Evolutionary conservation across 371 early-diverging fungal species (phyloP).

Genomic region (Antonospora locustae): DNA sequence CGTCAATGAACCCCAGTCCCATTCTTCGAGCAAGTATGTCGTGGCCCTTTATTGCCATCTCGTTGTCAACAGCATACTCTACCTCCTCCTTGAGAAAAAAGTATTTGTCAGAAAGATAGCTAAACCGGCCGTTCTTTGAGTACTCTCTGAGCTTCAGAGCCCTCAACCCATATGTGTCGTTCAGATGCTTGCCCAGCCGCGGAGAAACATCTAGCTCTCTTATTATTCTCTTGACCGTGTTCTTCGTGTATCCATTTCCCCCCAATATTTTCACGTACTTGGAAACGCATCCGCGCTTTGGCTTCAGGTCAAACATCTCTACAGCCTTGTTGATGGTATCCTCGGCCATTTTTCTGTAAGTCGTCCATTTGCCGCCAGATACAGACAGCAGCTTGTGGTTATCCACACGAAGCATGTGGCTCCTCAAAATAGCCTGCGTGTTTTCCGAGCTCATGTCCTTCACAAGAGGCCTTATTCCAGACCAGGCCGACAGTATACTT

Average conservation of each 20-base stretch:
- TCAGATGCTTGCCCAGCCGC: conserved; percentile 75
- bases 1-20: conserved; percentile 79
- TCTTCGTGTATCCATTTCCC: conserved; percentile 66
- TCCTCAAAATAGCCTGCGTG: conserved; percentile 79
- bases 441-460: conserved; percentile 74
- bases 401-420: conserved; percentile 77
- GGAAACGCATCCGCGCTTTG: conserved; percentile 58
- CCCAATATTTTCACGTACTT: conserved; percentile 68
- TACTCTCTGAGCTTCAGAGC: conserved; percentile 67
- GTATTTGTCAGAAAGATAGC: conserved; percentile 64
- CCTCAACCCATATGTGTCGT: conserved; percentile 77
- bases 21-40: conserved; percentile 80
- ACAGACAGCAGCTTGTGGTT: conserved; percentile 72
- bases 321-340: conserved; percentile 81
- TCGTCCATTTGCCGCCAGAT: conserved; percentile 99
- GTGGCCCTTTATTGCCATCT: conserved; percentile 76
- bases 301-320: conserved; percentile 57
- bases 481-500: conserved; percentile 89
- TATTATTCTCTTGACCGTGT: conserved; percentile 71
- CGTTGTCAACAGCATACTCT: conserved; percentile 71
- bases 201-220: conserved; percentile 78
- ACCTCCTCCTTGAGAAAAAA: conserved; percentile 86
- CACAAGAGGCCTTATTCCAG: conserved; percentile 92
- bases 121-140: conserved; percentile 47
- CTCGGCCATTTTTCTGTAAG: conserved; percentile 90